phyloP scores from a whole-genome alignment of 2,329 filamentous ascomycete genomes.

The Aspergillus sergii region DNA sequence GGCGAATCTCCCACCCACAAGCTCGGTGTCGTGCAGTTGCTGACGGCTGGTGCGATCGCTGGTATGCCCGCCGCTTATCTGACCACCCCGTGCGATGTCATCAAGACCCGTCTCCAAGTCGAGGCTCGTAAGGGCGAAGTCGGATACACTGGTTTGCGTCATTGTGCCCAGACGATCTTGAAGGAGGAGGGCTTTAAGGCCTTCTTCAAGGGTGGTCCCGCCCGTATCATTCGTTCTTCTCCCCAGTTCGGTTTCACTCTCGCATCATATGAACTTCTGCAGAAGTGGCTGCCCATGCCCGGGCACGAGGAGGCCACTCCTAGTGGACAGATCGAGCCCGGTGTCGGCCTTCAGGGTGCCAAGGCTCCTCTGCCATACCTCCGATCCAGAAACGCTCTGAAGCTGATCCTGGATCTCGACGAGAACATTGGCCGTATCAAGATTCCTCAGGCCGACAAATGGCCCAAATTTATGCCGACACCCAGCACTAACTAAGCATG shows the following conservation, averaged over 20 bases:
- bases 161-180: slow-evolving; percentile 81
- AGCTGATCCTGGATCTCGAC: slow-evolving; percentile 93
- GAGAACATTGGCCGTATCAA: slow-evolving; percentile 83
- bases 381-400: slow-evolving; percentile 84
- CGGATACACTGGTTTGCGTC: slow-evolving; percentile 80
- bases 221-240: slow-evolving; percentile 90
- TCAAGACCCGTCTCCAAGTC: slow-evolving; percentile 97
- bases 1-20: slow-evolving; percentile 86
- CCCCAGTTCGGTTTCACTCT: slow-evolving; percentile 98
- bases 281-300: slow-evolving; percentile 77
- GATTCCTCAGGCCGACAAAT: slow-evolving; percentile 50
- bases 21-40: slow-evolving; percentile 84
- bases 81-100: slow-evolving; percentile 96
- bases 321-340: slow-evolving; percentile 64
- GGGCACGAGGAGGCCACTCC: slow-evolving; percentile 61
- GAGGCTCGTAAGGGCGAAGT: slow-evolving; percentile 95
- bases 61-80: slow-evolving; percentile 92
- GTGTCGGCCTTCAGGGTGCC: slow-evolving; percentile 65
- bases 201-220: slow-evolving; percentile 98
- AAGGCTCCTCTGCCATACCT: slow-evolving; percentile 67
- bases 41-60: slow-evolving; percentile 91
- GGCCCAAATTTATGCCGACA: slow-evolving; percentile 39
- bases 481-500: slow-evolving; percentile 31
- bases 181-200: slow-evolving; percentile 91
- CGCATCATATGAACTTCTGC: slow-evolving; percentile 89